phyloP scores from a whole-genome alignment of 2,329 filamentous ascomycete species.

The Trichophyton benhamiae region DNA sequence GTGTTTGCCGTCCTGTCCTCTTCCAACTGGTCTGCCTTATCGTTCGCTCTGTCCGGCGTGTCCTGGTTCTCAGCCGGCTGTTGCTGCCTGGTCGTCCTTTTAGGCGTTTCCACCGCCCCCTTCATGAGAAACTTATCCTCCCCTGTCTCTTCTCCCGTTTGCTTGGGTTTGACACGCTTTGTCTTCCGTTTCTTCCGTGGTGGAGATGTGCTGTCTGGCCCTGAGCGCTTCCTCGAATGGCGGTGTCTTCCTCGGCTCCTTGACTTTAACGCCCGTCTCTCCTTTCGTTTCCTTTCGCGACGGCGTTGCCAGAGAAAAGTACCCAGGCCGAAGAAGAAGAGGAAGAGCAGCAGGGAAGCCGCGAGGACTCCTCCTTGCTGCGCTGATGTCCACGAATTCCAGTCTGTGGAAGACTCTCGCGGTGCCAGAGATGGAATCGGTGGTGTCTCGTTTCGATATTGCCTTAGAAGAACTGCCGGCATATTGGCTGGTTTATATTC shows the following conservation, averaged over 20 bases:
- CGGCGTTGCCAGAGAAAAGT: slow-evolving; percentile 7
- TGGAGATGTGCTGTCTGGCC: neutral
- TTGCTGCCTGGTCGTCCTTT: neutral
- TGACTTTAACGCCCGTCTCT: neutral
- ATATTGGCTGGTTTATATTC: neutral
- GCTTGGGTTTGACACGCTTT: neutral
- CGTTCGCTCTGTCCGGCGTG: neutral
- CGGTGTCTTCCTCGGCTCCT: neutral
- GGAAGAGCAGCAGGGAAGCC: slow-evolving; percentile 16
- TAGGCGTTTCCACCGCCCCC: neutral
- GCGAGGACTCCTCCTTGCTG: slow-evolving; percentile 21
- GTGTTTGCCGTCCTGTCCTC: neutral
- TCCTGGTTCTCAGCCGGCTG: neutral
- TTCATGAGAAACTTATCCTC: neutral
- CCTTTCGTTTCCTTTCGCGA: neutral
- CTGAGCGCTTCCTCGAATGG: neutral
- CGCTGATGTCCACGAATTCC: slow-evolving; percentile 19
- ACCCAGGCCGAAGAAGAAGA: slow-evolving; percentile 16
- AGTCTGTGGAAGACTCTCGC: slow-evolving; percentile 9
- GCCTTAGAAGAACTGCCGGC: neutral
- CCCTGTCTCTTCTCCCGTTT: neutral
- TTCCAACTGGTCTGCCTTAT: neutral
- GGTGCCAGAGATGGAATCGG: neutral
- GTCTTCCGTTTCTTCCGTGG: neutral
- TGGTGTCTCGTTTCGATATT: neutral